Evolutionary conservation across 164 flowering plant species (phyloP).

Genomic region (Buxus sempervirens): DNA sequence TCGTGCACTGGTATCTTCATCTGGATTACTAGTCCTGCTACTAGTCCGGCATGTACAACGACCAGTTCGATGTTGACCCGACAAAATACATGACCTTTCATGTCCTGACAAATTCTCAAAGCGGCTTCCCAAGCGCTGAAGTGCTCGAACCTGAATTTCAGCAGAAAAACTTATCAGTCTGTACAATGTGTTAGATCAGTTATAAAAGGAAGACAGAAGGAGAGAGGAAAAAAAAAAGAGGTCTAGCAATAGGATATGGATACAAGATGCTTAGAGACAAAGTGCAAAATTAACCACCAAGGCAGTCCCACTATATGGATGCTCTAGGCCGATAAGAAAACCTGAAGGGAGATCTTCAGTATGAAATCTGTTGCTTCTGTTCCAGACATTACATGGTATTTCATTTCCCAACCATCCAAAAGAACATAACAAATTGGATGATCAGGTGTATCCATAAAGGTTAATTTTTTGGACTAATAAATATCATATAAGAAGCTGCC

Average conservation of each 20-base stretch:
- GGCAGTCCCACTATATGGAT: no score
- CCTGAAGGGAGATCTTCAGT: not conserved
- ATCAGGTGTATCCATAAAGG: not conserved
- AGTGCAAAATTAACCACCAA: not conserved
- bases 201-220: conserved; percentile 5
- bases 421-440: not conserved
- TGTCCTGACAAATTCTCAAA: conserved; percentile 90
- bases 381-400: not conserved
- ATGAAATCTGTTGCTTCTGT: not conserved
- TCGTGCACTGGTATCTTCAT: conserved; percentile 69
- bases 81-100: conserved; percentile 80
- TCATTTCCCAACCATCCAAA: not conserved
- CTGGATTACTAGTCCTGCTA: conserved; percentile 41
- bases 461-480: conserved; percentile 1
- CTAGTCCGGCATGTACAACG: conserved; percentile 64
- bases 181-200: not conserved
- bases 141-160: conserved; percentile 73
- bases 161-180: conserved; percentile 2
- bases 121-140: conserved; percentile 87
- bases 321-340: not conserved
- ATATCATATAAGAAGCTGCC: not conserved
- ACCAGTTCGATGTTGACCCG: conserved; percentile 83
- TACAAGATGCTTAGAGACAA: not conserved
- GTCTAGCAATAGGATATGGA: not conserved
- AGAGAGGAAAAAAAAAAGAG: not conserved